Conservation (phyloP, 2,329 filamentous ascomycete species). For the Trichothecium sympodiale region DNA sequence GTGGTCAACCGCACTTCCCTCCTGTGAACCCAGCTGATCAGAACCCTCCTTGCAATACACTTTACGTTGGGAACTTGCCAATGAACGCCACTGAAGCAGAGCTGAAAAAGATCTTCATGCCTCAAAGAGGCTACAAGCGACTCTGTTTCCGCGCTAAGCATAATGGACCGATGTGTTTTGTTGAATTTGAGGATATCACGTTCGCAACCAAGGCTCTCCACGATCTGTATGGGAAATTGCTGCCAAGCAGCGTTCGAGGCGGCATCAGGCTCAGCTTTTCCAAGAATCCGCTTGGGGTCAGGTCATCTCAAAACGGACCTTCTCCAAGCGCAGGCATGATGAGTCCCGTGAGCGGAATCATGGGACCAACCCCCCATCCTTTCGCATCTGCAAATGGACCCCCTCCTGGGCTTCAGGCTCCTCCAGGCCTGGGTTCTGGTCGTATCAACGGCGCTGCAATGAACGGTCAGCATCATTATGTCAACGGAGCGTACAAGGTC, state of each 20-base stretch:
- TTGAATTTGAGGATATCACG: slow-evolving; percentile 90
- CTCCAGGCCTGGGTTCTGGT: slow-evolving; percentile 51
- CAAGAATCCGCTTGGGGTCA: slow-evolving; percentile 90
- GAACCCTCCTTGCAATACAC: slow-evolving; percentile 93
- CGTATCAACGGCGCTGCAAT: slow-evolving; percentile 8
- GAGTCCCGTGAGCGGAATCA: slow-evolving; percentile 3
- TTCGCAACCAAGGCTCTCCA: slow-evolving; percentile 86
- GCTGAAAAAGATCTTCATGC: slow-evolving; percentile 84
- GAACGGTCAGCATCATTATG: slow-evolving; percentile 4
- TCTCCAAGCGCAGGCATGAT: slow-evolving; percentile 20
- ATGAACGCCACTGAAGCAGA: slow-evolving; percentile 91
- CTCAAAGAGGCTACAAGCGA: slow-evolving; percentile 88
- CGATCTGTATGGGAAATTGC: slow-evolving; percentile 74
- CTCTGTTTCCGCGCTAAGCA: slow-evolving; percentile 91
- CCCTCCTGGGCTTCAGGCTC: slow-evolving; percentile 68
- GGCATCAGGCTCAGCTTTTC: slow-evolving; percentile 94
- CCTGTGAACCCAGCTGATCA: slow-evolving; percentile 90
- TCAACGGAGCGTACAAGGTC: too few species aligned
- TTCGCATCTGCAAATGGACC: slow-evolving; percentile 65
- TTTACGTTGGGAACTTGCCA: slow-evolving; percentile 95
- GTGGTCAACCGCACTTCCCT: slow-evolving; percentile 51
- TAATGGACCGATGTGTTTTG: slow-evolving; percentile 97
- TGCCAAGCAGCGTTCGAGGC: slow-evolving; percentile 89
- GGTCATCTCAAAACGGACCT: slow-evolving; percentile 54
- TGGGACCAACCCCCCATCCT: slow-evolving; percentile 33